Percentiles rank a stretch among this genome's conserved stretches.
Evolutionary conservation across 192 early-diverging fungal species (phyloP).

Genomic region (Linnemannia zychae): DNA sequence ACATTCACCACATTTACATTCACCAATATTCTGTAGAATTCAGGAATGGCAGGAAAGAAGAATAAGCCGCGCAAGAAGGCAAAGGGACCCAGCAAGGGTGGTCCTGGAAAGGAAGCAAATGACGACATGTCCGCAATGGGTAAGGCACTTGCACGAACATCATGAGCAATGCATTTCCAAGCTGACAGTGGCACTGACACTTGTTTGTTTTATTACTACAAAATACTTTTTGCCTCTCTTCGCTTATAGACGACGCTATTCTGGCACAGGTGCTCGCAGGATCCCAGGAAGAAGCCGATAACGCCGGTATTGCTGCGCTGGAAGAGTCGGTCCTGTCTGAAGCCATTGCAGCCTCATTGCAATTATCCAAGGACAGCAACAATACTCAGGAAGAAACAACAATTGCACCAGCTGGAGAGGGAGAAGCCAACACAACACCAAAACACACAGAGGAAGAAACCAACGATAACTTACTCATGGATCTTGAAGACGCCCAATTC

Average conservation of each 20-base stretch:
- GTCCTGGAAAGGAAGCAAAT: not conserved
- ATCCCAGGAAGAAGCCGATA: conserved; percentile 5
- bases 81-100: not conserved
- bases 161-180: not conserved
- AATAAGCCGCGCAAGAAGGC: conserved; percentile 24
- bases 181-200: not conserved
- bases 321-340: conserved; percentile 26
- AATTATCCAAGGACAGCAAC: not conserved
- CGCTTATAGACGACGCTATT: conserved; percentile 25
- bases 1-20: not conserved
- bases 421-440: not conserved
- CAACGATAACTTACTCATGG: not conserved
- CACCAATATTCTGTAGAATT: not conserved
- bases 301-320: conserved; percentile 15
- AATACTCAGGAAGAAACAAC: not conserved
- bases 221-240: too few species aligned
- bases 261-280: conserved; percentile 11
- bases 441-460: not conserved
- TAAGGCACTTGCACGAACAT: not conserved
- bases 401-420: not conserved
- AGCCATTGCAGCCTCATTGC: conserved; percentile 28
- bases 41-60: conserved; percentile 33
- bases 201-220: not conserved
- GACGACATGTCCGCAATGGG: not conserved
- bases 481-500: conserved; percentile 4